Evolutionary conservation across 495 filamentous ascomycete genomes (phyloP), one percentile per base, ranked within the genome.

Genomic region (Aspergillus conjunctus): DNA sequence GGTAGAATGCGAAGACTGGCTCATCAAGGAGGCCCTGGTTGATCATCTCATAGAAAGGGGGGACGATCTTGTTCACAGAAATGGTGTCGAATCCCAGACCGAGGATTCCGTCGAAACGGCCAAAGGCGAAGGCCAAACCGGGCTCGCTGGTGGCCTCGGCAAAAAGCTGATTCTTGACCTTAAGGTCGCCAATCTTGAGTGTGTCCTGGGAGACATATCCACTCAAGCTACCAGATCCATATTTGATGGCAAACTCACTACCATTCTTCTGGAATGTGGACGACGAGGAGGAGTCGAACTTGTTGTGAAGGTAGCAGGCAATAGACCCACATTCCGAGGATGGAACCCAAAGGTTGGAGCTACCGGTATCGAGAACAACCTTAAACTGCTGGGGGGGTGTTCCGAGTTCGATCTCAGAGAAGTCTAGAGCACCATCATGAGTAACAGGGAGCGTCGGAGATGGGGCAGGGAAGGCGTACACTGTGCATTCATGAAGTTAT

Each of bases 291-390:
- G 91, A 92, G 75, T 98, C 94, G 77, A 96, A 99, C 82, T 93
- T 99, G 73, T 73, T 84, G 82, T 99, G 95, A 58, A 99, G 88
- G 75, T 92, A 99, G 84, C 95, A 99, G 61, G 95, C 95, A 67
- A 99, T 99, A 54, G 93, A 97, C 68, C 86, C 89, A 75, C 95
- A 99, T 65, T 91, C 81, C 14, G 82, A 79, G 3, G 92, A 97
- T 4, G 95, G 95, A 54, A 99, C 95, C 95, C 95, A 99, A 56
- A 99, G 83, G 80, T 99, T 99, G 64, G 95, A 99, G 82, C 93
- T 97, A 62, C 95, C 95, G 26, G 95, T 99, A 72, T 99, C 95
- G 56, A 99, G 87, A 60, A 99, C 89, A 62, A 99, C 95, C 82
- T 99, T 99, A 86, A 99, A 99, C 54, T 78, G 78, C 78, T 99